phyloP scores from a whole-genome alignment of 345 rosid species.

The Acer campestre region DNA sequence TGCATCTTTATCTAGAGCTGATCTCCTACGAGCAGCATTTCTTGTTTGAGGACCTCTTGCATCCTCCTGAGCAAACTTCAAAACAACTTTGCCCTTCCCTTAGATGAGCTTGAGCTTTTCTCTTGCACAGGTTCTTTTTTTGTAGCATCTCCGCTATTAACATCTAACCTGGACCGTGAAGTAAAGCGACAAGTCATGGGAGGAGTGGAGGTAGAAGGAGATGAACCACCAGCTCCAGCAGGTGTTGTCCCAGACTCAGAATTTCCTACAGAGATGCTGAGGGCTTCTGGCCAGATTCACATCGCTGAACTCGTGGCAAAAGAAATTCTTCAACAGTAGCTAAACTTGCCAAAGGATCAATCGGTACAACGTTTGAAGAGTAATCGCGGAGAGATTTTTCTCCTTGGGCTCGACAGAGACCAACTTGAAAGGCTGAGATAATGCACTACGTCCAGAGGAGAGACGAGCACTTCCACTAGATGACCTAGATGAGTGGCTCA shows the following conservation, averaged over 20 bases:
- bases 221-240: constrained; percentile 71
- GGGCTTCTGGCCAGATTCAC: too few relatives aligned
- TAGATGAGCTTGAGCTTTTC: constrained; percentile 76
- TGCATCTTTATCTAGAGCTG: constrained; percentile 74
- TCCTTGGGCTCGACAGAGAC: too few relatives aligned
- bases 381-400: too few relatives aligned
- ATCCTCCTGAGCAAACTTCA: constrained; percentile 78
- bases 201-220: constrained; percentile 79
- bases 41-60: constrained; percentile 93
- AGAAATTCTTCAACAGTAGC: too few relatives aligned
- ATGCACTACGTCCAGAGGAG: too few relatives aligned
- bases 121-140: constrained; percentile 68
- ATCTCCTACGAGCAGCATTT: constrained; percentile 88
- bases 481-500: too few relatives aligned
- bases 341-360: too few relatives aligned
- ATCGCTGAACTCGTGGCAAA: too few relatives aligned
- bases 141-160: constrained; percentile 67
- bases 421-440: too few relatives aligned
- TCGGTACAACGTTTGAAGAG: too few relatives aligned
- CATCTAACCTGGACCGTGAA: constrained; percentile 80
- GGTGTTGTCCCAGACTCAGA: constrained; percentile 55
- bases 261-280: too few relatives aligned
- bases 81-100: constrained; percentile 96
- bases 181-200: constrained; percentile 71
- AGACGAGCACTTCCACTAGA: too few relatives aligned